Evolutionary conservation across 345 rosid species (phyloP).

Genomic region (Stellera chamaejasme): DNA sequence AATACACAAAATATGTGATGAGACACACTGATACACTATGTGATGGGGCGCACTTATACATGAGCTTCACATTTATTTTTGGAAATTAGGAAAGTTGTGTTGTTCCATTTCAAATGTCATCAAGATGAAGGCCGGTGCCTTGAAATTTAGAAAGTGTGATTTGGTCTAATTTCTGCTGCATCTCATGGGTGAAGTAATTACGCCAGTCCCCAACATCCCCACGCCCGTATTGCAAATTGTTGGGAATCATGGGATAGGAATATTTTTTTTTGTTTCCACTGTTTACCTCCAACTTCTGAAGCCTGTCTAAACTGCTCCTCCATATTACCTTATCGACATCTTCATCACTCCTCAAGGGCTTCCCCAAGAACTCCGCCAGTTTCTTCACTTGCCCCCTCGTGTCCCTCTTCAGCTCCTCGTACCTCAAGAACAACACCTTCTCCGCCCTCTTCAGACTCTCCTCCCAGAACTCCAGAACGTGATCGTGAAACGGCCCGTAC

Average conservation of each 20-base stretch:
- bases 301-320: conserved; percentile 19
- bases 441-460: conserved; percentile 16
- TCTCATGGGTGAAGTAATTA: background rate
- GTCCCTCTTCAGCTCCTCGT: conserved; percentile 21
- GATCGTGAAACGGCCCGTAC: conserved; percentile 25
- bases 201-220: conserved; percentile 9
- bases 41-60: too few relatives aligned
- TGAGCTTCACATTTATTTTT: too few relatives aligned
- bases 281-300: conserved; percentile 20
- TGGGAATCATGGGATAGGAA: too few relatives aligned
- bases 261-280: conserved; percentile 9
- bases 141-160: background rate
- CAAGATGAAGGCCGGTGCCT: background rate
- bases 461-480: conserved; percentile 21
- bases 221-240: background rate
- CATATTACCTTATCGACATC: conserved; percentile 14
- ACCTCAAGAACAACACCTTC: conserved; percentile 21
- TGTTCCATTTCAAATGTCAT: too few relatives aligned
- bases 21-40: too few relatives aligned
- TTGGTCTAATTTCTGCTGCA: conserved; percentile 1
- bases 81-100: too few relatives aligned
- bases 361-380: conserved; percentile 22
- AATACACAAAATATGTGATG: too few relatives aligned
- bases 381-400: conserved; percentile 8
- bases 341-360: conserved; percentile 16